phyloP scores from a whole-genome alignment of 2,329 filamentous ascomycete genomes.

The Neobulgaria alba region DNA sequence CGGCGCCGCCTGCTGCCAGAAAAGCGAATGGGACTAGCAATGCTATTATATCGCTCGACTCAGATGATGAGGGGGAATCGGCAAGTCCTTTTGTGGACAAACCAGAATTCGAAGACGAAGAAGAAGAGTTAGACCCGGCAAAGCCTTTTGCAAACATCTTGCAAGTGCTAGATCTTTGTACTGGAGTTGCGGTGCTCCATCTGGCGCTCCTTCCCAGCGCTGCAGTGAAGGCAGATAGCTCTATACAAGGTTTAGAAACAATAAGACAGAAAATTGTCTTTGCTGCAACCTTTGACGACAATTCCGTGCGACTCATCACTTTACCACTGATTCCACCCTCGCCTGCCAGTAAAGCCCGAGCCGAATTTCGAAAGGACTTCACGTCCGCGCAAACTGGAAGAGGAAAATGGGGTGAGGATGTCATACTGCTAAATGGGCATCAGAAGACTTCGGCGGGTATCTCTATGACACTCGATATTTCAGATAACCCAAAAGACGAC shows the following conservation, averaged over 20 bases:
- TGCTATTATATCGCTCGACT: constrained; percentile 54
- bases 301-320: constrained; percentile 48
- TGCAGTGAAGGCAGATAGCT: constrained; percentile 41
- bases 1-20: constrained; percentile 23
- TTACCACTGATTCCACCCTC: constrained; percentile 54
- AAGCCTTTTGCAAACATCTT: constrained; percentile 43
- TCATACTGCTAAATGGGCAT: constrained; percentile 46
- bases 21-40: constrained; percentile 48
- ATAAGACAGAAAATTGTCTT: constrained; percentile 53
- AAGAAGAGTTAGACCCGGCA: constrained; percentile 30
- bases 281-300: constrained; percentile 49
- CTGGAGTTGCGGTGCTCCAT: constrained; percentile 47
- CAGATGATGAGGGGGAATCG: constrained; percentile 45
- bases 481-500: constrained; percentile 29
- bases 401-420: constrained; percentile 54
- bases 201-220: constrained; percentile 47
- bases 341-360: constrained; percentile 46
- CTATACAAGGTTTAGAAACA: constrained; percentile 36
- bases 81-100: constrained; percentile 39
- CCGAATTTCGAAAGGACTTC: constrained; percentile 42
- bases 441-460: constrained; percentile 44
- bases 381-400: constrained; percentile 47
- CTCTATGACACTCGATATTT: constrained; percentile 39
- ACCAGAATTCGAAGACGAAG: constrained; percentile 49
- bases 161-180: constrained; percentile 52